These are phyloP conservation scores for Suhomyces maxii DNA, from an alignment of 1,139 yeast species.

Conservation along the genomic window DNA sequence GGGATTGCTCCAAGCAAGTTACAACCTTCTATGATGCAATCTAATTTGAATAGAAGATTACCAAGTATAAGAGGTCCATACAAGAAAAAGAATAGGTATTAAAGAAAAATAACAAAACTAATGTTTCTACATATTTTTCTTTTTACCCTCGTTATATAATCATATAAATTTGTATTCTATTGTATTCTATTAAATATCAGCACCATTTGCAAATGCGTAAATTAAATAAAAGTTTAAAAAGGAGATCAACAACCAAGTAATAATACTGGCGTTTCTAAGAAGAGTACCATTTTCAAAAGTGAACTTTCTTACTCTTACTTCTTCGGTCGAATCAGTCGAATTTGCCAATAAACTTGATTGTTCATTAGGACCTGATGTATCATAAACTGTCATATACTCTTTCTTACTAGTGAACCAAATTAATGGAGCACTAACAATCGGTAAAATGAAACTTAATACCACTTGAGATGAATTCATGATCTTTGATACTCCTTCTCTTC, in stretches of 20 bases:
- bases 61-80: conserved; percentile 45
- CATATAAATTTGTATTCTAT: conserved; percentile 7
- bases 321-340: conserved; percentile 3
- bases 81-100: conserved; percentile 34
- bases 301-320: conserved; percentile 15
- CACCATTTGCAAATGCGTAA: conserved; percentile 65
- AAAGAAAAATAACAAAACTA: not conserved
- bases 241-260: conserved; percentile 72
- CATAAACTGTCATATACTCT: conserved; percentile 57
- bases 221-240: conserved; percentile 74
- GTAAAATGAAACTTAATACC: conserved; percentile 67
- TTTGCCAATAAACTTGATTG: conserved; percentile 11
- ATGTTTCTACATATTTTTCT: not conserved
- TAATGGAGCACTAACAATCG: conserved; percentile 75
- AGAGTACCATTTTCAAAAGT: conserved; percentile 64
- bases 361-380: conserved; percentile 16
- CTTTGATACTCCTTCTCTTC: conserved; percentile 59
- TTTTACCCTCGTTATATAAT: not conserved
- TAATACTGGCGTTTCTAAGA: conserved; percentile 54
- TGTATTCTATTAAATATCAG: conserved; percentile 47
- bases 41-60: conserved; percentile 24
- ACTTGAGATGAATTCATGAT: conserved; percentile 80
- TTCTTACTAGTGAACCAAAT: conserved; percentile 70
- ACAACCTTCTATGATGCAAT: conserved; percentile 12
- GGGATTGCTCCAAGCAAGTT: conserved; percentile 42